Percentiles rank a stretch among this genome's conserved stretches.
These are phyloP conservation scores for Nakazawaea ernobii DNA, from an alignment of 805 yeast species.

Conservation along the genomic window DNA sequence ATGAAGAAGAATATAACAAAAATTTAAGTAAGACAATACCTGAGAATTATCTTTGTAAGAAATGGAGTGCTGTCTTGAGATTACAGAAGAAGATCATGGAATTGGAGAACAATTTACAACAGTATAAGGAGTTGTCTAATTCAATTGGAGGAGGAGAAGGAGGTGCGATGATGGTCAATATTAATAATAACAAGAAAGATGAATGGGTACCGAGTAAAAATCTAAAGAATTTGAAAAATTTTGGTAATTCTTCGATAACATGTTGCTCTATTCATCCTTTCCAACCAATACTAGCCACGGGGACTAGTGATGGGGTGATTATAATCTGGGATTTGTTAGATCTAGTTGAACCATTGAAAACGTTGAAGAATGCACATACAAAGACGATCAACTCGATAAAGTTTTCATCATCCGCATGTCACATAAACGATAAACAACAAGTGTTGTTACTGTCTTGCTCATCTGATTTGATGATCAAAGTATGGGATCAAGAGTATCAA, in stretches of 20 bases:
- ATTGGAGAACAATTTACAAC: constrained; percentile 52
- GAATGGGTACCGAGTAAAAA: constrained; percentile 61
- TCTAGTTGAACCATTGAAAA: constrained; percentile 52
- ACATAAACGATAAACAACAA: constrained; percentile 6
- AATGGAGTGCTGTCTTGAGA: constrained; percentile 83
- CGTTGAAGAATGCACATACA: constrained; percentile 67
- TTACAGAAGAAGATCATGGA: constrained; percentile 71
- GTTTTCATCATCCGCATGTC: constrained; percentile 41
- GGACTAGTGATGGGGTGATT: constrained; percentile 67
- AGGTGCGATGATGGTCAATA: constrained; percentile 11
- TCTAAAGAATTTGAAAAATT: constrained; percentile 34
- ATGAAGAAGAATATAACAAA: constrained; percentile 4
- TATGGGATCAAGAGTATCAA: constrained; percentile 63
- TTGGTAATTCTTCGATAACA: constrained; percentile 57
- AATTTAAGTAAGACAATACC: constrained; percentile 18
- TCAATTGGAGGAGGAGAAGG: no score
- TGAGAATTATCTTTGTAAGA: constrained; percentile 48
- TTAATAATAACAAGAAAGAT: constrained; percentile 23
- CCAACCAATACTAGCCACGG: constrained; percentile 60
- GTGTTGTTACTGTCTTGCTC: constrained; percentile 44
- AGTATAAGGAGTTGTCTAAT: constrained; percentile 35
- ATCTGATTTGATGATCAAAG: constrained; percentile 50
- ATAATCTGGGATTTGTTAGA: constrained; percentile 67
- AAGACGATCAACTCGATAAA: constrained; percentile 54
- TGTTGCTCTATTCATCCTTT: constrained; percentile 68